phyloP scores from a whole-genome alignment of 164 flowering plant species.

The Macadamia integrifolia region DNA sequence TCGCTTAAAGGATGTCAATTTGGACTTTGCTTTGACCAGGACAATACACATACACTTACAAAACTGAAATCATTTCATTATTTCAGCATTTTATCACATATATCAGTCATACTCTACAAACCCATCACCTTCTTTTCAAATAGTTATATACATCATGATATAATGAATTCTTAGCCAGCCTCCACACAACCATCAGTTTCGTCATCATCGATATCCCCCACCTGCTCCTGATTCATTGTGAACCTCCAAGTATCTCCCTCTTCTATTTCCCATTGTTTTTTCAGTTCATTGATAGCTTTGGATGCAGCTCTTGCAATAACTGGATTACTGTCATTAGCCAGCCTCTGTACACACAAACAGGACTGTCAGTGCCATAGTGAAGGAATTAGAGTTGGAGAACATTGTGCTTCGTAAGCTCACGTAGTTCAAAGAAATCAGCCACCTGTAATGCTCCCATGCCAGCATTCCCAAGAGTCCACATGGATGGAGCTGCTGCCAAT shows the following conservation, averaged over 20 bases:
- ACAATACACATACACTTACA: too few relatives aligned
- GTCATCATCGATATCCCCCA: constrained; percentile 15
- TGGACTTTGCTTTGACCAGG: too few relatives aligned
- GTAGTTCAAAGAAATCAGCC: neutral
- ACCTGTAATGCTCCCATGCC: constrained; percentile 99
- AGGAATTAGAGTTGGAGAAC: neutral
- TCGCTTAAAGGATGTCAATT: too few relatives aligned
- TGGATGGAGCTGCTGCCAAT: constrained; percentile 91
- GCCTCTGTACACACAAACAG: constrained; percentile 47
- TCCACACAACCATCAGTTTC: constrained; percentile 13
- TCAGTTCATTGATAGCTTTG: constrained; percentile 69
- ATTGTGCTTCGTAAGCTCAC: neutral
- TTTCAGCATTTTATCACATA: too few relatives aligned
- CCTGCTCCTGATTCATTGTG: constrained; percentile 43
- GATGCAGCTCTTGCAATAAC: constrained; percentile 84
- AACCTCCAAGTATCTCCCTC: constrained; percentile 93
- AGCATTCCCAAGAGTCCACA: constrained; percentile 99
- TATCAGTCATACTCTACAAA: too few relatives aligned
- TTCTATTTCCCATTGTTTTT: constrained; percentile 88
- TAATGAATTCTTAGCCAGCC: neutral
- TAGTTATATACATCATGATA: constrained; percentile 1
- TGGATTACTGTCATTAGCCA: constrained; percentile 89
- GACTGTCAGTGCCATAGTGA: neutral
- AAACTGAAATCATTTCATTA: too few relatives aligned
- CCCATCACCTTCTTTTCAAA: neutral